phyloP scores from a whole-genome alignment of 805 yeast species.

The Barnettozyma vustinii region DNA sequence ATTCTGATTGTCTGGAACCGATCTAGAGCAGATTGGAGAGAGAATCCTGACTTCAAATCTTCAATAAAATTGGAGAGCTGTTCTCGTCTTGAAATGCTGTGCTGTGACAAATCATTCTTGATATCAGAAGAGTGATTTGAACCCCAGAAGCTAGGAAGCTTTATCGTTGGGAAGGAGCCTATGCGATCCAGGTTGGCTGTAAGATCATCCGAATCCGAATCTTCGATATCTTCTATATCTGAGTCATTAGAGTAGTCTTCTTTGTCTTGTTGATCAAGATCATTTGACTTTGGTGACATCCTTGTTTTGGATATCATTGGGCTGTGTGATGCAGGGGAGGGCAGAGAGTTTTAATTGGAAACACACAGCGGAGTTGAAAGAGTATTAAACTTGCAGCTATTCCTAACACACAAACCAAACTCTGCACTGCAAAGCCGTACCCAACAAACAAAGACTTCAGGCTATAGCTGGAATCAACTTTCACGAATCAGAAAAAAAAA shows the following conservation, averaged over 20 bases:
- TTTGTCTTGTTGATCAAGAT: background rate
- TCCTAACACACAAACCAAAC: background rate
- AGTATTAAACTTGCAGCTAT: background rate
- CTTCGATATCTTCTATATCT: slow-evolving; percentile 9
- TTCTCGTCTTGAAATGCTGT: slow-evolving; percentile 21
- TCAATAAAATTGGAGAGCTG: slow-evolving; percentile 30
- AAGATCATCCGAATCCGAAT: slow-evolving; percentile 27
- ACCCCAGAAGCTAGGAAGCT: slow-evolving; percentile 21
- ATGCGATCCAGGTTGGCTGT: slow-evolving; percentile 46
- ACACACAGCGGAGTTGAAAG: background rate
- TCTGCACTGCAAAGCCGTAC: background rate
- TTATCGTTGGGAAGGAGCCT: slow-evolving; percentile 32
- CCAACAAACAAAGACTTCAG: background rate
- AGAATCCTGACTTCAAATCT: slow-evolving; percentile 39
- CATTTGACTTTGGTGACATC: background rate
- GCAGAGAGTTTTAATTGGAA: background rate
- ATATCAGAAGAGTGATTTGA: background rate
- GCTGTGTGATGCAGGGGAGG: background rate
- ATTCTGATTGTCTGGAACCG: slow-evolving; percentile 38
- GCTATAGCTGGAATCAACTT: background rate
- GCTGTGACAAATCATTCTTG: background rate
- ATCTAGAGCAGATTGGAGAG: slow-evolving; percentile 46
- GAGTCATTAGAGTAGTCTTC: slow-evolving; percentile 9
- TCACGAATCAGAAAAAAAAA: background rate
- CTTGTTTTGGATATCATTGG: background rate